phyloP scores from a whole-genome alignment of 768 basidiomycete species.

The Botryobasidium botryosum region DNA sequence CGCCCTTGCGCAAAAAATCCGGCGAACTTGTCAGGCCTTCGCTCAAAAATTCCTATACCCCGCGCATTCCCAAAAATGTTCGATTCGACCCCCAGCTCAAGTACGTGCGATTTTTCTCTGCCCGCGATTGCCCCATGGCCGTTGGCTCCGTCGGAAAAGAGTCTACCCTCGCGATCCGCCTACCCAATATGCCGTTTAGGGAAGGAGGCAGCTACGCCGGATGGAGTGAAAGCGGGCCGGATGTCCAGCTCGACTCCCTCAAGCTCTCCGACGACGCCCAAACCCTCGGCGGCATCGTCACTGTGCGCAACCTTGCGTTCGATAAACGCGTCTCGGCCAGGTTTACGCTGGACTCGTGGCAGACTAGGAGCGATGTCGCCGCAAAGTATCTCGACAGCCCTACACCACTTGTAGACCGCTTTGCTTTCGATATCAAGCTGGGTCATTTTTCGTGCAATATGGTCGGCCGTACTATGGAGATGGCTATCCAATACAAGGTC shows the following conservation, averaged over 20 bases:
- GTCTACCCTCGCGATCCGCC: slow-evolving; percentile 37
- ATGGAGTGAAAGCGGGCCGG: too few species aligned
- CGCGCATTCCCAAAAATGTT: slow-evolving; percentile 56
- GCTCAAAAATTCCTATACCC: slow-evolving; percentile 36
- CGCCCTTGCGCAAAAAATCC: slow-evolving; percentile 81
- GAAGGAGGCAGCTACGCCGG: slow-evolving; percentile 11
- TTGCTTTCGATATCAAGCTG: slow-evolving; percentile 56
- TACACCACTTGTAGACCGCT: slow-evolving; percentile 35
- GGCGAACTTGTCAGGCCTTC: slow-evolving; percentile 88
- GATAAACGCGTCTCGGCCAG: slow-evolving; percentile 75
- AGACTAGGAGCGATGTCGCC: slow-evolving; percentile 85
- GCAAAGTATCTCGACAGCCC: slow-evolving; percentile 36
- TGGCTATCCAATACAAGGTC: slow-evolving; percentile 53
- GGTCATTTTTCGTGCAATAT: slow-evolving; percentile 58
- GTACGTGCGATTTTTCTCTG: slow-evolving; percentile 85
- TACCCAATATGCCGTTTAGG: slow-evolving; percentile 46
- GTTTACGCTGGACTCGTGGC: slow-evolving; percentile 91
- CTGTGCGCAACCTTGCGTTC: slow-evolving; percentile 74
- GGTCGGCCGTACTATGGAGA: slow-evolving; percentile 60
- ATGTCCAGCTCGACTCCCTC: slow-evolving; percentile 26
- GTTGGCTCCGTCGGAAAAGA: slow-evolving; percentile 35
- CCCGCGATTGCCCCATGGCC: slow-evolving; percentile 87
- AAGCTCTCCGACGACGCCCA: slow-evolving; percentile 24
- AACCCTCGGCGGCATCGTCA: slow-evolving; percentile 52
- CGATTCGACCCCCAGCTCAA: slow-evolving; percentile 88